Evolutionary conservation across 495 filamentous ascomycete species (phyloP).

Genomic region (Neurospora tetraspora): DNA sequence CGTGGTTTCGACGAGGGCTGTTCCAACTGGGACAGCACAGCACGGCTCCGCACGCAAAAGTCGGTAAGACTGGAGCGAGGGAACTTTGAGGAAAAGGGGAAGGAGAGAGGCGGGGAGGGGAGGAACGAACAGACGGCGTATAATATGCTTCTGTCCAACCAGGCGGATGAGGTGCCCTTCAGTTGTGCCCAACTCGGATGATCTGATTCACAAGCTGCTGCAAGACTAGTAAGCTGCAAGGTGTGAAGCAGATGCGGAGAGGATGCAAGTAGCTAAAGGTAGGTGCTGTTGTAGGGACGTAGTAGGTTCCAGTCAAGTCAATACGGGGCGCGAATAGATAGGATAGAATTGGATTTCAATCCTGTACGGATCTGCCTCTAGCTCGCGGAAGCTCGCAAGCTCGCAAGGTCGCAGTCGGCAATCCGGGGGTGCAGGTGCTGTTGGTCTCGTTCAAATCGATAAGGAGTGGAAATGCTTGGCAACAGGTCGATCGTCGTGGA

Average conservation of each 20-base stretch:
- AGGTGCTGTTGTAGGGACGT: background rate
- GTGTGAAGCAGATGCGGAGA: background rate
- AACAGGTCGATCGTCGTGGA: slow-evolving; percentile 8
- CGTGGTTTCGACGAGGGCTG: background rate
- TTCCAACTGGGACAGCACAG: background rate
- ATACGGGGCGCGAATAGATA: background rate
- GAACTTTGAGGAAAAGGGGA: background rate
- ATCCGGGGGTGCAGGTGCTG: background rate
- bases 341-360: background rate
- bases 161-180: background rate
- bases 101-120: background rate
- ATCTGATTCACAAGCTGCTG: background rate
- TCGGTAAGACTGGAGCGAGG: background rate
- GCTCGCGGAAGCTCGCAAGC: background rate
- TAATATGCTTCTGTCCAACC: background rate
- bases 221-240: background rate
- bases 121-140: background rate
- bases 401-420: background rate
- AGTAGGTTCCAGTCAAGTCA: background rate
- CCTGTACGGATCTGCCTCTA: background rate
- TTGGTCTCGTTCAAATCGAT: slow-evolving; percentile 3
- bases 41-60: background rate
- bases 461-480: slow-evolving; percentile 7
- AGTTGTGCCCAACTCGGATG: background rate
- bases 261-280: background rate